phyloP scores from a whole-genome alignment of 495 filamentous ascomycete species.

The Aspergillus haitiensis region DNA sequence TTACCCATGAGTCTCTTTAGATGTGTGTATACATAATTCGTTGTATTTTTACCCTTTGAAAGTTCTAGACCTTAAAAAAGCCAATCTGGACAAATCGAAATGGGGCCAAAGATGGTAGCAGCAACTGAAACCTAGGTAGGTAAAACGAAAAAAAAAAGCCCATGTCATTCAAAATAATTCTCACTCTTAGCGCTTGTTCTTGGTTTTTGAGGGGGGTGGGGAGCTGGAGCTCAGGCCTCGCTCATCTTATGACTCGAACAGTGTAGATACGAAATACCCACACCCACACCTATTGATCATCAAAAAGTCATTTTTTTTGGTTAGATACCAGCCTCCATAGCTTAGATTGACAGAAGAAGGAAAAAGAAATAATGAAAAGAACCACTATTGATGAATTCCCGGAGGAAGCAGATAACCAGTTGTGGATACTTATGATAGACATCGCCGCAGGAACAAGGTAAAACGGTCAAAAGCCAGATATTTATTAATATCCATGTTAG shows the following conservation, averaged over 20 bases:
- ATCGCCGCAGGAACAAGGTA: constrained; percentile 3
- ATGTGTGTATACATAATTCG: no score
- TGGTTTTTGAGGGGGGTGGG: background rate
- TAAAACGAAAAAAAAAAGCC: no score
- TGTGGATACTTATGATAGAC: background rate
- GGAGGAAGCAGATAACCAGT: background rate
- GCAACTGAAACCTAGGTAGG: no score
- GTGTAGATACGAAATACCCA: background rate
- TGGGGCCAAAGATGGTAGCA: no score
- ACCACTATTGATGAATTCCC: background rate
- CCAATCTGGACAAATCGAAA: no score
- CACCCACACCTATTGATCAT: background rate
- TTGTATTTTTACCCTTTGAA: no score
- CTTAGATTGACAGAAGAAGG: constrained; percentile 2
- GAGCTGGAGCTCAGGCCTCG: constrained; percentile 1
- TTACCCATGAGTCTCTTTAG: no score
- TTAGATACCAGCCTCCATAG: background rate
- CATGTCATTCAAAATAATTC: no score
- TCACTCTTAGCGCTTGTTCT: background rate
- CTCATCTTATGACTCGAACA: constrained; percentile 6
- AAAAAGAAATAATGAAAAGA: constrained; percentile 1
- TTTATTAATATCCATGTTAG: no score
- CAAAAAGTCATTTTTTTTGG: background rate
- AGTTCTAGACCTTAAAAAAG: no score
- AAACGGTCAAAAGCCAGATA: no score